Conservation (phyloP, 2,329 filamentous ascomycete genomes). For the Fusarium ambrosium region DNA sequence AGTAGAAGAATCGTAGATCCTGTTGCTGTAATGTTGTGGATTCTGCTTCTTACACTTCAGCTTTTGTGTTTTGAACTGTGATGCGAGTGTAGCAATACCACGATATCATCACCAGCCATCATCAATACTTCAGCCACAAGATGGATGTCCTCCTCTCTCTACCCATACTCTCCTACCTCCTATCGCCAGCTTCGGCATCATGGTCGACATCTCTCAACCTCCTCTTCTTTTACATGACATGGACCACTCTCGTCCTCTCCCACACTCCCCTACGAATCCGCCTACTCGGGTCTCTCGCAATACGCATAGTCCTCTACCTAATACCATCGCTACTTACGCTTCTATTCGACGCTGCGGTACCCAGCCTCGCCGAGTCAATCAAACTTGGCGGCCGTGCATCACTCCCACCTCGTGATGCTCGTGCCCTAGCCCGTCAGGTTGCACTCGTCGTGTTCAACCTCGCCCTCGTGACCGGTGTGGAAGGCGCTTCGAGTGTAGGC, state of each 20-base stretch:
- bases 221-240: conserved; percentile 91
- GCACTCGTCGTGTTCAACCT: conserved; percentile 63
- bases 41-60: background rate
- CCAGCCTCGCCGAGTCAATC: conserved; percentile 75
- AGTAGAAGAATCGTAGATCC: background rate
- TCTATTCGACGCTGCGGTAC: conserved; percentile 77
- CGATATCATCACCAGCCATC: conserved; percentile 10
- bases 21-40: background rate
- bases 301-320: conserved; percentile 79
- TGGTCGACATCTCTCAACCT: conserved; percentile 87
- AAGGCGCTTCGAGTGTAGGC: conserved; percentile 58
- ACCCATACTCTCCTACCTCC: conserved; percentile 77
- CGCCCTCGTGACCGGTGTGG: conserved; percentile 57
- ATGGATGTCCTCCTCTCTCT: conserved; percentile 80
- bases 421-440: conserved; percentile 52
- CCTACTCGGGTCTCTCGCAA: conserved; percentile 75
- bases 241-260: conserved; percentile 84
- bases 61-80: background rate
- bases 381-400: conserved; percentile 73
- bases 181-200: conserved; percentile 72
- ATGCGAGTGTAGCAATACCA: conserved; percentile 24
- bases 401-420: conserved; percentile 61
- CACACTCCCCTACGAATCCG: conserved; percentile 83
- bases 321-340: conserved; percentile 80
- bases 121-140: conserved; percentile 20